These are phyloP conservation scores for Jamesozyma spencerorum DNA, from an alignment of 805 yeast species.

Conservation along the genomic window DNA sequence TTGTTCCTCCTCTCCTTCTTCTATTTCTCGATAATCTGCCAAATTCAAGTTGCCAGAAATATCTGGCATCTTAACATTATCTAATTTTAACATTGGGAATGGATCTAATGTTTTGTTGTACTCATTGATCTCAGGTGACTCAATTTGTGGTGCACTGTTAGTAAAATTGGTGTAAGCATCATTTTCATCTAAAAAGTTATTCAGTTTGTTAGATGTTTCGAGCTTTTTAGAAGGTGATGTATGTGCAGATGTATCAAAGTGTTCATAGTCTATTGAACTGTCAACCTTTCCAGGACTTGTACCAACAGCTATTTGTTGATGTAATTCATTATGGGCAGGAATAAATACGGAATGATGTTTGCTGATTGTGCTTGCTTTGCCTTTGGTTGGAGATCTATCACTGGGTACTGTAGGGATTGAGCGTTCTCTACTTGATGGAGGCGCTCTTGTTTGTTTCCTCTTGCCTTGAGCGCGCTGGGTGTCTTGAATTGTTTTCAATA, in stretches of 20 bases:
- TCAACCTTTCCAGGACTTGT: neutral
- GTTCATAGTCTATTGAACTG: neutral
- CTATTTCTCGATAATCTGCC: constrained; percentile 4
- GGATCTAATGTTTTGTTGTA: constrained; percentile 8
- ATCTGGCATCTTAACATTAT: neutral
- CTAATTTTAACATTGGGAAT: neutral
- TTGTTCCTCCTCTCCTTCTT: constrained; percentile 6
- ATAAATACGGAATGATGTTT: constrained; percentile 2
- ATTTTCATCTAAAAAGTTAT: constrained; percentile 21
- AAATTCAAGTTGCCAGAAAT: neutral
- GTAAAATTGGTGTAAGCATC: constrained; percentile 25
- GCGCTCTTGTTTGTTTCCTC: constrained; percentile 4
- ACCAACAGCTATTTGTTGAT: neutral
- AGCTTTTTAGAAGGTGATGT: constrained; percentile 7
- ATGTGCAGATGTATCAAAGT: constrained; percentile 1
- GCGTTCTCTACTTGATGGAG: neutral
- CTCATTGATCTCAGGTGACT: constrained; percentile 12
- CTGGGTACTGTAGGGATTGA: neutral
- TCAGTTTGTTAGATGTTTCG: constrained; percentile 15
- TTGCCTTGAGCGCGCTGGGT: constrained; percentile 40
- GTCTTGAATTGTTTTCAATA: constrained; percentile 71
- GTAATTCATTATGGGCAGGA: neutral
- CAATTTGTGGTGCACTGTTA: constrained; percentile 14
- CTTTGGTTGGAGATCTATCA: neutral
- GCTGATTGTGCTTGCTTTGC: neutral